phyloP scores from a whole-genome alignment of 78 protist species.

The Dictyostelium firmibasis region DNA sequence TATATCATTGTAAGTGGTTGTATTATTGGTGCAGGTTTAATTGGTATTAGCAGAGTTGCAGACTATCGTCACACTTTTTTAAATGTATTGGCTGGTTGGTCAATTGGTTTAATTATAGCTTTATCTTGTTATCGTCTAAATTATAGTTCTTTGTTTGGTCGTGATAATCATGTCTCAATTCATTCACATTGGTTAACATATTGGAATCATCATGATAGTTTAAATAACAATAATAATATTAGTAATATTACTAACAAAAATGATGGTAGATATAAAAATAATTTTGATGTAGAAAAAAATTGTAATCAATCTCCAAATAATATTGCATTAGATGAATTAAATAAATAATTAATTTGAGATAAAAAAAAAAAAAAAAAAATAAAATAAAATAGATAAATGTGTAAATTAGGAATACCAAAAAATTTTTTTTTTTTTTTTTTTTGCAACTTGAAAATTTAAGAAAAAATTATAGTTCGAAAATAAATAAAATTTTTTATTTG shows the following conservation, averaged over 20 bases:
- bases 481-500: neutral
- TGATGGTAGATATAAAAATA: neutral
- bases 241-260: neutral
- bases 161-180: conserved; percentile 34
- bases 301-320: neutral
- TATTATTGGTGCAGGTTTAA: neutral
- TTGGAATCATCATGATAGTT: neutral
- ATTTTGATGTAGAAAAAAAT: neutral
- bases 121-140: conserved; percentile 38
- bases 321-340: neutral
- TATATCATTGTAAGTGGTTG: neutral
- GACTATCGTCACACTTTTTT: conserved; percentile 62
- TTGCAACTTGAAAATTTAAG: neutral
- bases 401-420: too few relatives aligned
- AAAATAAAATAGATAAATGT: too few relatives aligned
- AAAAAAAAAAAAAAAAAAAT: neutral
- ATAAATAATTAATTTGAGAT: neutral
- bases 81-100: conserved; percentile 61
- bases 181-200: neutral
- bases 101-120: conserved; percentile 6
- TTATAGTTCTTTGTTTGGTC: conserved; percentile 27
- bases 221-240: neutral
- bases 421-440: neutral
- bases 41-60: conserved; percentile 39
- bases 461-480: neutral